These are phyloP conservation scores for Thalassiosira pacifica DNA, from an alignment of 352 stramenopile genomes.

Conservation along the genomic window DNA sequence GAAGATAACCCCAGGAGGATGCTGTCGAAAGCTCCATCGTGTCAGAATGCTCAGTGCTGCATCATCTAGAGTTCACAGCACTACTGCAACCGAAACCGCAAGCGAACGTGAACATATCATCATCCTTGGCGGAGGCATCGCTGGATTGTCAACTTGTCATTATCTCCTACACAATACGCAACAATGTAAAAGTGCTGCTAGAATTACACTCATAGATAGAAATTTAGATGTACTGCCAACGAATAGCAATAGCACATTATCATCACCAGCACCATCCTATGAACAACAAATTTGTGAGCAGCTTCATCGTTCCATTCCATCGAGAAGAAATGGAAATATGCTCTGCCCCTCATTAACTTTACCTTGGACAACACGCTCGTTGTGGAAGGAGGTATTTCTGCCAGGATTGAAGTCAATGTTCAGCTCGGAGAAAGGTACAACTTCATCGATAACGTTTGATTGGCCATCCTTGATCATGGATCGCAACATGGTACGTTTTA, in stretches of 20 bases:
- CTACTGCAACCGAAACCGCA: background rate
- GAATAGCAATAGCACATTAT: background rate
- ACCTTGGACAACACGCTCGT: conserved; percentile 47
- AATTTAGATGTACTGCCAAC: conserved; percentile 29
- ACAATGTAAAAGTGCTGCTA: conserved; percentile 8
- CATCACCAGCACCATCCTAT: conserved; percentile 13
- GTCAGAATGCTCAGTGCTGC: background rate
- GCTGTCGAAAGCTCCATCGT: background rate
- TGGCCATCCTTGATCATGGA: conserved; percentile 29
- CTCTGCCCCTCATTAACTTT: conserved; percentile 53
- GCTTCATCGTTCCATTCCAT: conserved; percentile 45
- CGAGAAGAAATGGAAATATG: conserved; percentile 58
- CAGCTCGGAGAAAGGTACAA: background rate
- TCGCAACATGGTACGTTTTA: conserved; percentile 34
- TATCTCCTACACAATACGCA: conserved; percentile 39
- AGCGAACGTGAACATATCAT: conserved; percentile 39
- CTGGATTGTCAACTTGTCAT: conserved; percentile 46
- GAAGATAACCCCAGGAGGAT: background rate
- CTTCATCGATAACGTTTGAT: conserved; percentile 29
- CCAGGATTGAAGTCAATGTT: conserved; percentile 36
- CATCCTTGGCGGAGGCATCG: conserved; percentile 57
- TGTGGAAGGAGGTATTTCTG: conserved; percentile 43
- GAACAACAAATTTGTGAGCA: conserved; percentile 15
- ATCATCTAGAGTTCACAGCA: background rate
- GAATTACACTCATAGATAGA: conserved; percentile 53